A percentile compares a stretch with the other conserved stretches of the same genome.
Evolutionary conservation across 129 eudicot species (phyloP).

Genomic region (Centrapalus pauciflorus): DNA sequence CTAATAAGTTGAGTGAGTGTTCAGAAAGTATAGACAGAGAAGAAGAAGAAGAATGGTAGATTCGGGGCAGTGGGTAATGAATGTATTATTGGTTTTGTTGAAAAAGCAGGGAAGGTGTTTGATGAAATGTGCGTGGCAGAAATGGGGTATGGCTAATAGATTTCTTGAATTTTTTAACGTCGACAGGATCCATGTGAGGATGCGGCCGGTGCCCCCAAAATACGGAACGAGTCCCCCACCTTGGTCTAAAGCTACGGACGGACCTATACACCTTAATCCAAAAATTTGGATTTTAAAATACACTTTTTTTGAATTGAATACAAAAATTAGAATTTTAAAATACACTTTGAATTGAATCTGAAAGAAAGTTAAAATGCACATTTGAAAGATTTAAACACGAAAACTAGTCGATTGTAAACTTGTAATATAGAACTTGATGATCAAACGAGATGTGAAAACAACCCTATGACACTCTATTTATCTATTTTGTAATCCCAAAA

Average conservation of each 20-base stretch:
- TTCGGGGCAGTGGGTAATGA: not conserved
- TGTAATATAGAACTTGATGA: too few species aligned
- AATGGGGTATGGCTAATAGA: not conserved
- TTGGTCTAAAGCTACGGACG: not conserved
- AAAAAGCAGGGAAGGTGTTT: constrained; percentile 19
- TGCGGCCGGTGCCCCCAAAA: constrained; percentile 18
- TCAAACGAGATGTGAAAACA: too few species aligned
- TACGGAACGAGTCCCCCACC: constrained; percentile 25
- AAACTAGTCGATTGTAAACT: too few species aligned
- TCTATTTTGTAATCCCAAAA: too few species aligned
- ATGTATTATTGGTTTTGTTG: constrained; percentile 8
- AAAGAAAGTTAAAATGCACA: too few species aligned
- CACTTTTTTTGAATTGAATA: too few species aligned
- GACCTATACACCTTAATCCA: too few species aligned
- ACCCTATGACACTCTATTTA: too few species aligned
- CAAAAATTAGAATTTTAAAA: too few species aligned
- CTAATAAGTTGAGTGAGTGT: not conserved
- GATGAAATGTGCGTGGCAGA: constrained; percentile 21
- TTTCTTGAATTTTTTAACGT: not conserved
- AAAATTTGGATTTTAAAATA: too few species aligned
- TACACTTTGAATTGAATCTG: too few species aligned
- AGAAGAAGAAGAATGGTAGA: not conserved
- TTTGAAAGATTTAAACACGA: too few species aligned
- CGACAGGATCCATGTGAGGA: constrained; percentile 39
- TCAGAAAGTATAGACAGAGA: not conserved